A percentile compares a stretch with the other conserved stretches of the same genome.
Evolutionary conservation across 2,329 filamentous ascomycete species (phyloP).

Genomic region (Xylariaceae sp.): DNA sequence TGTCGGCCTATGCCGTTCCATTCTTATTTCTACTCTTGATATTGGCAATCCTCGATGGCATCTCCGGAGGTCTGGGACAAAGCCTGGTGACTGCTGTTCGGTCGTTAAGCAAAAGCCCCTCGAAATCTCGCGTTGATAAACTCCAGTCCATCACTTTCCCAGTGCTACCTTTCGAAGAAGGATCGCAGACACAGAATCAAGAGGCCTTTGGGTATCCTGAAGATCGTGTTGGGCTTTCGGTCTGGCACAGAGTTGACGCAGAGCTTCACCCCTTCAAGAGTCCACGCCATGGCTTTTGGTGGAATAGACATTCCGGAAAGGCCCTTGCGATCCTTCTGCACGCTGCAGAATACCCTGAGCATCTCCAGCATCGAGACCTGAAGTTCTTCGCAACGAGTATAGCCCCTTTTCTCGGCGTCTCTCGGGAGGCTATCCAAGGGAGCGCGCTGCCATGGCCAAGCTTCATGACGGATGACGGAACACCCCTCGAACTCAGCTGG

Average conservation of each 20-base stretch:
- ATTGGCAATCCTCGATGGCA: too few species aligned
- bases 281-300: background rate
- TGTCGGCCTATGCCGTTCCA: too few species aligned
- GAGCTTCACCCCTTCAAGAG: background rate
- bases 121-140: slow-evolving; percentile 1
- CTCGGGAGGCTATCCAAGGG: background rate
- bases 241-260: background rate
- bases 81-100: too few species aligned
- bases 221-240: background rate
- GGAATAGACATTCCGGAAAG: background rate
- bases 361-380: background rate
- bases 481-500: slow-evolving; percentile 3
- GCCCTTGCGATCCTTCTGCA: background rate
- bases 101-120: background rate
- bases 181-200: background rate
- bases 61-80: too few species aligned
- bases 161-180: background rate
- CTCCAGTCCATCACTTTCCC: background rate
- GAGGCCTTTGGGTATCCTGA: background rate
- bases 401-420: background rate
- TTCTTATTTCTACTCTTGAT: too few species aligned
- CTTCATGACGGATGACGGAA: background rate
- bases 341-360: background rate
- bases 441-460: background rate
- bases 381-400: background rate